Evolutionary conservation across 495 filamentous ascomycete species (phyloP), one percentile per base, ranked within the genome.

Genomic region (Penicillium coffeae): DNA sequence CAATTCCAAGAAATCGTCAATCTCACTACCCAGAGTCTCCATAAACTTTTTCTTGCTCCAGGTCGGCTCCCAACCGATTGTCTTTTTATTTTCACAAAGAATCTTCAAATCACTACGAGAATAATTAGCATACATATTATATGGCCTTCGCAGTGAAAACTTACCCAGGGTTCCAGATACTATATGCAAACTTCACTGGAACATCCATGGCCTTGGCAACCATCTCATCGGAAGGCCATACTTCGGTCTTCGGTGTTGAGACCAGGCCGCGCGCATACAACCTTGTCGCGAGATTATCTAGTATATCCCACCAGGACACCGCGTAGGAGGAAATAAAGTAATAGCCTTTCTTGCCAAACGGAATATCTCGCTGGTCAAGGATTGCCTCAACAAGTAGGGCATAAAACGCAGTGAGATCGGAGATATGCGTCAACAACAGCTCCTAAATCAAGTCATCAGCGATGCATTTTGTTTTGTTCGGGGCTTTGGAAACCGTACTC

Each of bases 1-100:
- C 35, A 45, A 25, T 22, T 51, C 48, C 34, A 51, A 8, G 39
- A 39, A 51, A 27, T 45, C 25, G 33, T 51, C 35, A 27, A 51
- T 33, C 19, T 51, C 48, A 33, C 39, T 15, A 18, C 34, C 21
- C 19, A 51, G 18, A 20, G 21, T 51, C 3, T 45, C 7, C 27
- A 51, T 8, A 21, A 51, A 51, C 13, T 15, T 14, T 18, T 45
- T 33, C 0, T 36, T 20, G 10, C 34, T 34, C 48, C 48, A 51
- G 3, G 32, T 34, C 2, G 48, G 48, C 25, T 39, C 20, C 48
- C 48, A 51, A 0, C 48, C 48, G 19, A 51, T 7, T 18, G 33
- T 10, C 1, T 21, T 34, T n/a, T n/a, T 21, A 13, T 33, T 30
- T 16, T 45, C 15, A 18, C 27, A 45, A 7, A 45, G 5, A 18